phyloP scores from a whole-genome alignment of 2,329 filamentous ascomycete genomes.

The Aspergillus ustus region DNA sequence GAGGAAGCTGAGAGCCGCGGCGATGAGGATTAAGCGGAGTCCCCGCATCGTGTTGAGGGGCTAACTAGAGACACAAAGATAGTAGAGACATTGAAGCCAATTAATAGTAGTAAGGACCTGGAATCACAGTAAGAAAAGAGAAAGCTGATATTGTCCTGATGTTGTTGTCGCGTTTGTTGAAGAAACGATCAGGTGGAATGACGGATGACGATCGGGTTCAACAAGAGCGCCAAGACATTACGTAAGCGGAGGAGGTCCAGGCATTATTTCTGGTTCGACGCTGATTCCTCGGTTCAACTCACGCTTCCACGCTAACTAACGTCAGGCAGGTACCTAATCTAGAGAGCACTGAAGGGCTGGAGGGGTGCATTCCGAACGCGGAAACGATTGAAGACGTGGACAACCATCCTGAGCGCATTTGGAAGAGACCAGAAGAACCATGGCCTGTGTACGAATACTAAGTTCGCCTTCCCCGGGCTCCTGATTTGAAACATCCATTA shows the following conservation, averaged over 20 bases:
- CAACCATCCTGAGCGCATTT: background rate
- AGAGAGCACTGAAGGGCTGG: background rate
- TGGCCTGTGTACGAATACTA: background rate
- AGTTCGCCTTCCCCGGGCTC: background rate
- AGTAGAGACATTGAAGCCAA: constrained; percentile 8
- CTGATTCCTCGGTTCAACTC: background rate
- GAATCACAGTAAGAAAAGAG: background rate
- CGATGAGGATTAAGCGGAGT: constrained; percentile 30
- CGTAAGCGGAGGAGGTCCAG: constrained; percentile 10
- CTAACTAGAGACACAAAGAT: background rate
- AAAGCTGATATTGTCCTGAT: constrained; percentile 33
- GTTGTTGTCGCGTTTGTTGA: constrained; percentile 3
- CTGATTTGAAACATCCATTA: background rate
- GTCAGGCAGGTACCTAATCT: background rate
- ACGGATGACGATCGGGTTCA: constrained; percentile 6
- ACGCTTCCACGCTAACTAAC: background rate
- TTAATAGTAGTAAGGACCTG: background rate
- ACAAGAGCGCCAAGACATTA: constrained; percentile 10
- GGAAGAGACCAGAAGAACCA: background rate
- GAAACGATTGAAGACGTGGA: background rate
- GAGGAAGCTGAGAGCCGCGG: constrained; percentile 35
- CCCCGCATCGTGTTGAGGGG: constrained; percentile 36
- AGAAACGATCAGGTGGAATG: constrained; percentile 1
- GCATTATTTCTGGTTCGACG: background rate
- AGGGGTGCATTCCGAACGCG: background rate